Evolutionary conservation across 768 basidiomycete genomes (phyloP), one percentile per base, ranked within the genome.

Genomic region (Kwoniella shandongensis): DNA sequence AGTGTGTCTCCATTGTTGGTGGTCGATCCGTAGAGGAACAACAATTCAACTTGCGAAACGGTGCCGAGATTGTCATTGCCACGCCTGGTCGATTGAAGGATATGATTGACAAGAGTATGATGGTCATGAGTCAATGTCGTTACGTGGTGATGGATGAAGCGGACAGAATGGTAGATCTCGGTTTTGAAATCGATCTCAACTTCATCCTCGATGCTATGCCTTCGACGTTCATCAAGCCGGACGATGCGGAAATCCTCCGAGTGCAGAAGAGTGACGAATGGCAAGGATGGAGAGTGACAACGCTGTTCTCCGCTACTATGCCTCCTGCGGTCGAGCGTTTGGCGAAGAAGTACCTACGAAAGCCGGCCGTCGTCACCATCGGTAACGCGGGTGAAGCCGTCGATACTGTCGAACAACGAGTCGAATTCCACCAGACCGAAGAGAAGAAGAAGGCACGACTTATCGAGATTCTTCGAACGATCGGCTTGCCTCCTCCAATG

Each of bases 141-240:
- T 98, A 99, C 72, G 87, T 99, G 57, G 94, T 99, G 65, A 96
- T 99, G 96, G 96, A 99, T 76, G 96, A 99, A 81, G 96, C 96
- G 15, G 96, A 99, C 76, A 85, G 96, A 49, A 98, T 99, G 96
- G 93, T 99, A 60, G 86, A 93, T 71, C 85, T 98, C 27, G 96
- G 96, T 15, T 99, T 99, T 74, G 96, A 99, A 77, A 84, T 83
- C 15, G 93, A 96, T 74, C 79, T 99, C 44, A 91, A 88, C 23
- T 96, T 90, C 76, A 98, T 99, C 68, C 79, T 99, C 59, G 94
- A 98, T 78, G 84, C 90, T 56, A 82, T 98, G 58, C 96, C 94
- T 13, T 81, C 83, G 2, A 89, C 89, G 55, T 84, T 88, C 45
- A 86, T 96, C 83, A 85, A 88, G 65, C 92, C 92, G 4, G 92